Evolutionary conservation across 164 flowering plant genomes (phyloP).

Genomic region (Platanus orientalis): DNA sequence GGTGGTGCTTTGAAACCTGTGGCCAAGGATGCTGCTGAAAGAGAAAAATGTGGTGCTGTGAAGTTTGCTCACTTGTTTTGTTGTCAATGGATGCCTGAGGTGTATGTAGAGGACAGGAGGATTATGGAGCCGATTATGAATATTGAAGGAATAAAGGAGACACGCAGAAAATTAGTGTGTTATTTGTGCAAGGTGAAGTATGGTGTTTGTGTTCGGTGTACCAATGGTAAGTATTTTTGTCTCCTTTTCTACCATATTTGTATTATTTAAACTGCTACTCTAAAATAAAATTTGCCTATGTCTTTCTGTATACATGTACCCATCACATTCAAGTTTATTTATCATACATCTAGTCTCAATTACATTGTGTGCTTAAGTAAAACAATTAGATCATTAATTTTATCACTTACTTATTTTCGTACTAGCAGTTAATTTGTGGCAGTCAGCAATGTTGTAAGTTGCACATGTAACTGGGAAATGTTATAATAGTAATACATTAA

Average conservation of each 20-base stretch:
- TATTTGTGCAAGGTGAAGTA: conserved; percentile 76
- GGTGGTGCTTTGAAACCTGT: conserved; percentile 87
- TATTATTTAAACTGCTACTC: neutral
- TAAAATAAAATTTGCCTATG: neutral
- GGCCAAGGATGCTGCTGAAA: conserved; percentile 17
- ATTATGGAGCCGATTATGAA: conserved; percentile 84
- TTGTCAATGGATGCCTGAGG: conserved; percentile 88
- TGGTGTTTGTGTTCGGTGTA: conserved; percentile 91
- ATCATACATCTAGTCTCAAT: neutral
- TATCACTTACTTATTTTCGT: neutral
- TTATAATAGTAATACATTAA: too few species aligned
- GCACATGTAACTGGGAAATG: too few species aligned
- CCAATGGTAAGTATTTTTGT: conserved; percentile 73
- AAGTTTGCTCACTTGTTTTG: conserved; percentile 88
- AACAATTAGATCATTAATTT: neutral
- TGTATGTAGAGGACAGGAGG: conserved; percentile 53
- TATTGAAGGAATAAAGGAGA: conserved; percentile 61
- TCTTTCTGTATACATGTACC: neutral
- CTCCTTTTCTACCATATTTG: conserved; percentile 9
- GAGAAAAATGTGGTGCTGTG: conserved; percentile 22
- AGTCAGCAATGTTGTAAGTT: neutral
- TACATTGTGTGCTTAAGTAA: too few species aligned
- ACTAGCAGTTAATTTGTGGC: neutral
- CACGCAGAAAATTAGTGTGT: conserved; percentile 60
- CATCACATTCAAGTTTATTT: neutral